Evolutionary conservation across 176 grass and related monocot genomes (phyloP).

Genomic region (Tuctoria greenei): DNA sequence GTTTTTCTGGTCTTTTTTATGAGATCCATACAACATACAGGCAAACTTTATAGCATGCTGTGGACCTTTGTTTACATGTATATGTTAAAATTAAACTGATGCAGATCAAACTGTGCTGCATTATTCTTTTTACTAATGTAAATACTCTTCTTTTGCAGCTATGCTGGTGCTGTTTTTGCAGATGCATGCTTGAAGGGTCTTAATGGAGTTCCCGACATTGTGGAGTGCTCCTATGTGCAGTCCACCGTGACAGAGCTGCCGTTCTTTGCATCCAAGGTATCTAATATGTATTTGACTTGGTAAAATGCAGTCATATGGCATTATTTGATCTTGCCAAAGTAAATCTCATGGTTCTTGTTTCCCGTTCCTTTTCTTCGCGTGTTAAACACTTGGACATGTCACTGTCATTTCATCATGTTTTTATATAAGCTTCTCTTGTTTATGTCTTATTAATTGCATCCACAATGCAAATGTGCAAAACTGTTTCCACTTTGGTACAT

Average conservation of each 20-base stretch:
- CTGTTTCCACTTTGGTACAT: background rate
- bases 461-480: background rate
- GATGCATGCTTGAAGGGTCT: conserved; percentile 99
- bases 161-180: conserved; percentile 93
- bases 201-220: conserved; percentile 78
- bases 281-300: background rate
- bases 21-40: background rate
- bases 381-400: background rate
- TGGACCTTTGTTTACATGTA: background rate
- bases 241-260: conserved; percentile 85
- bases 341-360: background rate
- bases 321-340: background rate
- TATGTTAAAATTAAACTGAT: background rate
- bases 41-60: background rate
- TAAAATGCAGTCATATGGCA: background rate
- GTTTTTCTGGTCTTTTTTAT: background rate
- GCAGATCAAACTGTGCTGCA: background rate
- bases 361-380: background rate
- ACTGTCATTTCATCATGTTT: background rate
- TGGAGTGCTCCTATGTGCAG: conserved; percentile 95
- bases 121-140: conserved; percentile 2
- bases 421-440: background rate
- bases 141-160: conserved; percentile 39
- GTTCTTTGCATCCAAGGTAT: conserved; percentile 97
- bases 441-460: background rate